Conservation (phyloP, 805 yeast genomes). For the Yamadazyma laniorum region DNA sequence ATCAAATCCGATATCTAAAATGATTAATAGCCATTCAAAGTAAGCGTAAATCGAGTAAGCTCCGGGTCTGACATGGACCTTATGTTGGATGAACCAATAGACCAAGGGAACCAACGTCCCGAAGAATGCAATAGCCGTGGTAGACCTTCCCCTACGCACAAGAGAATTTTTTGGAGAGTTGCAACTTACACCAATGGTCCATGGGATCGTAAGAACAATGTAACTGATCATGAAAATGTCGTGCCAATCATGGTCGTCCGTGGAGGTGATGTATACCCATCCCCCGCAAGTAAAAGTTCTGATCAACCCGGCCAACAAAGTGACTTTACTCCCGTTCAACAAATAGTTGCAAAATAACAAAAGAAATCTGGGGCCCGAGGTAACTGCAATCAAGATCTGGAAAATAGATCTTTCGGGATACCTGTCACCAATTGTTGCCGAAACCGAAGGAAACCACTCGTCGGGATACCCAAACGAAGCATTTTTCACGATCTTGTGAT, state of each 20-base stretch:
- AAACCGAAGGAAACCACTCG: slow-evolving; percentile 98
- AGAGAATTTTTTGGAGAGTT: slow-evolving; percentile 45
- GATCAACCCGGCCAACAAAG: slow-evolving; percentile 62
- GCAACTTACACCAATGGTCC: slow-evolving; percentile 67
- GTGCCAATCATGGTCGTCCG: slow-evolving; percentile 96
- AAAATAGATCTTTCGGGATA: slow-evolving; percentile 94
- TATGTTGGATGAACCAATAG: slow-evolving; percentile 89
- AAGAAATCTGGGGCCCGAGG: slow-evolving; percentile 89
- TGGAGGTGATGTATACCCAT: slow-evolving; percentile 96
- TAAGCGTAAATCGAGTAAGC: slow-evolving; percentile 94
- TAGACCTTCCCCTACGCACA: slow-evolving; percentile 50
- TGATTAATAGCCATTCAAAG: slow-evolving; percentile 87
- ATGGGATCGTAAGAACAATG: slow-evolving; percentile 85
- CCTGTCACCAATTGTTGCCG: slow-evolving; percentile 95
- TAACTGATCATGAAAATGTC: slow-evolving; percentile 94
- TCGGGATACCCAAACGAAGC: slow-evolving; percentile 89
- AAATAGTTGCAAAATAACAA: slow-evolving; percentile 54
- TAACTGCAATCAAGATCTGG: slow-evolving; percentile 86
- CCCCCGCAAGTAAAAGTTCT: slow-evolving; percentile 97
- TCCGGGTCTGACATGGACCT: slow-evolving; percentile 83
- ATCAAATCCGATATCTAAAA: slow-evolving; percentile 84
- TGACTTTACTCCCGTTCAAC: slow-evolving; percentile 19
- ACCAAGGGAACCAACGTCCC: slow-evolving; percentile 75
- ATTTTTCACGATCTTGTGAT: slow-evolving; percentile 82
- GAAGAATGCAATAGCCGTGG: slow-evolving; percentile 63